Base-by-base conservation (phyloP, 2,329 filamentous ascomycete species). In the Byssochlamys sp. region DNA sequence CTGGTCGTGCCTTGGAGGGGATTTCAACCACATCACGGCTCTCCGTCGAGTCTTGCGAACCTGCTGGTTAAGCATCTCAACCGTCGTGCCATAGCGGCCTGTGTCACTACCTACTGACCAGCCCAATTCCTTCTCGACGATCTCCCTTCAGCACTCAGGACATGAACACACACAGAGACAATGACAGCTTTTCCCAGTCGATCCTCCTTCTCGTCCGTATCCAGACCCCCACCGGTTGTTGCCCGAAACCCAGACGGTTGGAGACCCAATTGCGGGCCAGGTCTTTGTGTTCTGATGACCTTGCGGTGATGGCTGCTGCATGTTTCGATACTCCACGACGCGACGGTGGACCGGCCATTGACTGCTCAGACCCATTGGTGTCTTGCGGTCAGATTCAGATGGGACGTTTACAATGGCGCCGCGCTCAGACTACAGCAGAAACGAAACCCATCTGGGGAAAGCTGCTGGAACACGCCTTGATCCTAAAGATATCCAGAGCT, bases 291-390 rank as follows among this genome's bases (percentile, higher is more conserved):
- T 45, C 39, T 24, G 29, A 31, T 31, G 29, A 31, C 29, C 29
- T 31, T 7, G 39, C 19, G 39, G n/a, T 45, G n/a, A 45, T 45
- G 39, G 39, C 39, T 45, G 39, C 39, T 6, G 39, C 39, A 45
- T n/a, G 39, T 45, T 45, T 45, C 14, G 39, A 45, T 45, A 19
- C 39, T 45, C 39, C 39, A 45, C 39, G 39, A 19, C 19, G 39
- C n/a, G 39, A 45, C 55, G 58, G 55, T 58, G 59, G 59, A 59
- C 58, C 53, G 49, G 39, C n/a, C 24, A 55, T 28, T 50, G 62
- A 55, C 33, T 55, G 57, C 59, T 9, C 57, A 60, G 55, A 55
- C 48, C 33, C 57, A 50, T 51, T 56, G 48, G 55, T 35, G 54
- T 14, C 52, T 62, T 64, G 60, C 53, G 62, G 62, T 45, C 39